Evolutionary conservation across 2,329 filamentous ascomycete genomes (phyloP).

Genomic region (Nemania sp.): DNA sequence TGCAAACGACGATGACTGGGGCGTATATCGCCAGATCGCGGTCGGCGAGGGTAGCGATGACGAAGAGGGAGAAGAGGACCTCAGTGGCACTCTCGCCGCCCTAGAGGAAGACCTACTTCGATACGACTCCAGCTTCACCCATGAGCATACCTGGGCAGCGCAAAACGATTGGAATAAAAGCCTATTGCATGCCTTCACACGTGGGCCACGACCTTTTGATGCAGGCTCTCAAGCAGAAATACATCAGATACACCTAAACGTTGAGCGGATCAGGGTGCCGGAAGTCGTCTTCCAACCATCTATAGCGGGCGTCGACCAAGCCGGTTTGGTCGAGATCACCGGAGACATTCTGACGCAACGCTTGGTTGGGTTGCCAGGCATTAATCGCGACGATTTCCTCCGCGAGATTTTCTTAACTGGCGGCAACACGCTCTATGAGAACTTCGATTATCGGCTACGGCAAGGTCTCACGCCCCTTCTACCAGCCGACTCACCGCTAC

Average conservation of each 20-base stretch:
- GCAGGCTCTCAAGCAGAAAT: conserved; percentile 75
- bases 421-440: conserved; percentile 84
- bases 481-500: conserved; percentile 68
- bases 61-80: conserved; percentile 85
- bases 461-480: conserved; percentile 73
- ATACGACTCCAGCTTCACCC: conserved; percentile 86
- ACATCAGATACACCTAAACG: conserved; percentile 91
- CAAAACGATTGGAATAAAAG: conserved; percentile 95
- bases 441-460: conserved; percentile 81
- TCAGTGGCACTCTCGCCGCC: conserved; percentile 70
- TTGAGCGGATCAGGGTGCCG: conserved; percentile 91
- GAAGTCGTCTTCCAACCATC: conserved; percentile 92
- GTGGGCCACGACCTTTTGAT: conserved; percentile 86
- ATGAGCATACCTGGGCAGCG: conserved; percentile 88
- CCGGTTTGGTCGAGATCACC: conserved; percentile 88
- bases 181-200: conserved; percentile 84
- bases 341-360: conserved; percentile 87
- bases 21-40: conserved; percentile 90
- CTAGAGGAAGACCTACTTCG: conserved; percentile 84
- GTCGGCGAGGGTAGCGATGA: conserved; percentile 78
- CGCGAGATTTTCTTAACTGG: conserved; percentile 91
- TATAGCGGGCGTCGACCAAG: conserved; percentile 91
- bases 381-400: conserved; percentile 69
- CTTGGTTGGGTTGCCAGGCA: conserved; percentile 56
- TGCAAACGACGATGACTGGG: conserved; percentile 97